These are phyloP conservation scores for Teunomyces cretensis DNA, from an alignment of 805 yeast species.

Conservation along the genomic window DNA sequence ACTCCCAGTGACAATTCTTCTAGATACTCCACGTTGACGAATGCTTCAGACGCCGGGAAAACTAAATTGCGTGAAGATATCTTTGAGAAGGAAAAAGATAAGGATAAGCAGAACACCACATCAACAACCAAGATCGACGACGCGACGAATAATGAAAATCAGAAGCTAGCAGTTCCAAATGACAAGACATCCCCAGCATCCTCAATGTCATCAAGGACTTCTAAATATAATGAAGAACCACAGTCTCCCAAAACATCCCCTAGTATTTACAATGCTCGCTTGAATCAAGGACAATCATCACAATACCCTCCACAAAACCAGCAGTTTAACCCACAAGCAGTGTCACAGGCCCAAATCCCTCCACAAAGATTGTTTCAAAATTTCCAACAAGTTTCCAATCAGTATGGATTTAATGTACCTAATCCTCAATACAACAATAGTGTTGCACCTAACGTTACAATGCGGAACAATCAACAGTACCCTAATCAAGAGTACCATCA, in stretches of 20 bases:
- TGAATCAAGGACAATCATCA: constrained; percentile 10
- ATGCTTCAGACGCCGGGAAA: constrained; percentile 4
- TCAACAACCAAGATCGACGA: neutral
- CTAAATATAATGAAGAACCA: constrained; percentile 33
- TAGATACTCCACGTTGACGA: neutral
- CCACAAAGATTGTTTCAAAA: constrained; percentile 5
- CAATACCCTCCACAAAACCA: constrained; percentile 6
- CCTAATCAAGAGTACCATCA: constrained; percentile 1
- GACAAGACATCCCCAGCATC: constrained; percentile 34
- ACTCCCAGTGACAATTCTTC: constrained; percentile 4
- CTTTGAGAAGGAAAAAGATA: constrained; percentile 22
- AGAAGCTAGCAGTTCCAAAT: constrained; percentile 11
- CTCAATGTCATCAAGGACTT: constrained; percentile 33
- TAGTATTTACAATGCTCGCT: constrained; percentile 9
- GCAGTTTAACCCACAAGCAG: constrained; percentile 6
- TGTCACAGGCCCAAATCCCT: constrained; percentile 1
- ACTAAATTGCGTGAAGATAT: constrained; percentile 37
- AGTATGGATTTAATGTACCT: constrained; percentile 1
- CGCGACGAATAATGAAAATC: constrained; percentile 1
- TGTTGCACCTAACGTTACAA: constrained; percentile 12
- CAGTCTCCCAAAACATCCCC: constrained; percentile 44
- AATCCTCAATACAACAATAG: constrained; percentile 4
- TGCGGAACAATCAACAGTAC: constrained; percentile 8
- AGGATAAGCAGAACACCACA: neutral
- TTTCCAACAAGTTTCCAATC: constrained; percentile 7